Evolutionary conservation across 345 rosid species (phyloP), one percentile per base, ranked within the genome.

Genomic region (Garcia nutans): DNA sequence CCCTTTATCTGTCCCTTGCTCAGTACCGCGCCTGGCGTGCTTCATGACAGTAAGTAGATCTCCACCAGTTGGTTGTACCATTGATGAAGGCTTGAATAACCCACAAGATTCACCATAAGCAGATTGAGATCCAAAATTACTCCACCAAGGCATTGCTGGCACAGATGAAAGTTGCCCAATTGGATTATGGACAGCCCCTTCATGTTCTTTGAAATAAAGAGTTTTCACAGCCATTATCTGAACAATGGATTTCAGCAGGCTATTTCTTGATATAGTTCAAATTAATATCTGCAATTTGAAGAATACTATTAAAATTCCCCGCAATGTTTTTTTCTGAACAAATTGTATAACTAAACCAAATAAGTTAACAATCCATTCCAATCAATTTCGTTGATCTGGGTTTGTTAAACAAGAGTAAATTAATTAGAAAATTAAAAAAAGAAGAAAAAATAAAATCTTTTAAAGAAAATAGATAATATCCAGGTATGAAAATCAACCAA

Each of bases 141-240:
- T 85, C 97, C 92, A 91, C 95, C 95, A 89, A 84, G 92, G 83
- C 65, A 77, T 73, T 26, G 87, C 78, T 31, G 87, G 85, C 78
- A 81, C 83, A 13, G 92, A 85, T 47, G 87, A 77, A 42, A 88
- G 45, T 61, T 87, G 92, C 76, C 84, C 88, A 63, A 56, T 81
- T 63, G 87, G 85, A 80, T 80, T 79, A 71, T 83, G 86, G 16
- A 65, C 83, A 71, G 69, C 76, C 74, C 90, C 92, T 82, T 90
- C 97, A 78, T 84, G 91, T 68, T 89, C 93, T 78, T 89, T 89
- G 72, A 88, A 72, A 77, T 83, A 82, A 71, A 84, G 75, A 81
- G 97, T 83, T 83, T 91, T 94, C 97, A 86, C 88, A 81, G 96
- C 92, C 94, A 91, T 94, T 77, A 26, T 77, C 78, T 64, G 3